Percentiles rank a stretch among this genome's conserved stretches.
Evolutionary conservation across 106 monocot genomes (phyloP).

Genomic region (Amphibolis antarctica): DNA sequence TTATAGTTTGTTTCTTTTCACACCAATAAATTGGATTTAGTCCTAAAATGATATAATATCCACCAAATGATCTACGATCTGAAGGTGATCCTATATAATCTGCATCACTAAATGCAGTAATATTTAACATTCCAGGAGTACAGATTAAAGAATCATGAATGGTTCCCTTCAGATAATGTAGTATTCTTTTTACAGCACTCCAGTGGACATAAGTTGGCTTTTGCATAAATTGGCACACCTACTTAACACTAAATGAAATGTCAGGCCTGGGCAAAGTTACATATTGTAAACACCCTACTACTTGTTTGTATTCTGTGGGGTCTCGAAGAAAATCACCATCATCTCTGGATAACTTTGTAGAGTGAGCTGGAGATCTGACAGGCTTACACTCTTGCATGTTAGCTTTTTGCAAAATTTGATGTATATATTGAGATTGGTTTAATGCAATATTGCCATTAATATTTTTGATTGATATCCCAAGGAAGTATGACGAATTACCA

Average conservation of each 20-base stretch:
- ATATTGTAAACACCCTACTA: conserved; percentile 4
- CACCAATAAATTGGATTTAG: neutral
- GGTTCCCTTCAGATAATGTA: neutral
- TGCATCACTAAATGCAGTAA: neutral
- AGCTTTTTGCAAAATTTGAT: neutral
- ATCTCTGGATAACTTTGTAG: neutral
- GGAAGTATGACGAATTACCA: neutral
- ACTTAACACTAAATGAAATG: conserved; percentile 3
- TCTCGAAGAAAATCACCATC: neutral
- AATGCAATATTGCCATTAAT: neutral
- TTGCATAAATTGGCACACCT: conserved; percentile 8
- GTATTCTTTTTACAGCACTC: neutral
- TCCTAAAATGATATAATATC: neutral
- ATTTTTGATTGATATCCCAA: neutral
- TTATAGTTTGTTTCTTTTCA: neutral
- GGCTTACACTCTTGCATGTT: conserved; percentile 1
- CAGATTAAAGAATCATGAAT: neutral
- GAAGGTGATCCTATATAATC: neutral
- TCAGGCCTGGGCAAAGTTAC: neutral
- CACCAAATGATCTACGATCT: neutral
- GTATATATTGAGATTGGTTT: neutral
- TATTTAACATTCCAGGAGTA: neutral
- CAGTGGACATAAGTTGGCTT: neutral
- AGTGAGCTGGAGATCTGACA: neutral
- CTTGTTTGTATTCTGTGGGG: neutral